Evolutionary conservation across 2,329 filamentous ascomycete genomes (phyloP).

Genomic region (Colletotrichum lini): DNA sequence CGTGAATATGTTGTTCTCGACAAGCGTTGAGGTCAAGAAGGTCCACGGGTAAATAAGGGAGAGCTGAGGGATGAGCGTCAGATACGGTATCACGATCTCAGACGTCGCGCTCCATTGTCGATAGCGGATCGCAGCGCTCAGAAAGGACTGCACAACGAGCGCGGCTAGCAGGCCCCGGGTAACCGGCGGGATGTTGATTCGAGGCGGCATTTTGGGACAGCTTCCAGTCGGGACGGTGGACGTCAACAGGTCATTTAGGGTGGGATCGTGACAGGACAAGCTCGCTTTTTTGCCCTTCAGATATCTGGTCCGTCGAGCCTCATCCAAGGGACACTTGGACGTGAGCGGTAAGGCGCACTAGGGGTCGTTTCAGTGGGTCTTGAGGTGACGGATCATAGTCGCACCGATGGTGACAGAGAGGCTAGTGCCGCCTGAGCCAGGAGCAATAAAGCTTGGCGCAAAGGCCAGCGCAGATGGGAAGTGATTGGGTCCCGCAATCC

Average conservation of each 20-base stretch:
- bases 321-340: constrained; percentile 35
- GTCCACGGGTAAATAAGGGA: constrained; percentile 96
- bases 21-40: constrained; percentile 85
- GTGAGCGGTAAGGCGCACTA: constrained; percentile 29
- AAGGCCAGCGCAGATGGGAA: constrained; percentile 19
- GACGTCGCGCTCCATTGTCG: constrained; percentile 75
- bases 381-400: not conserved
- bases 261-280: constrained; percentile 33
- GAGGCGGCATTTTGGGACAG: constrained; percentile 75
- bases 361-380: constrained; percentile 34
- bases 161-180: constrained; percentile 85
- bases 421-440: constrained; percentile 17
- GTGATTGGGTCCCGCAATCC: constrained; percentile 29
- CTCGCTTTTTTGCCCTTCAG: constrained; percentile 31
- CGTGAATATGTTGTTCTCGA: constrained; percentile 94
- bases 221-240: constrained; percentile 33
- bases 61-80: constrained; percentile 86
- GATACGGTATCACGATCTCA: constrained; percentile 84
- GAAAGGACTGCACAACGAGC: constrained; percentile 82
- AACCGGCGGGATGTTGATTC: constrained; percentile 93
- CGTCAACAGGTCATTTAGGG: constrained; percentile 39
- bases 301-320: constrained; percentile 27
- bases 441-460: constrained; percentile 31
- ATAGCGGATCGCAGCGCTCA: constrained; percentile 85
- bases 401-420: not conserved